Evolutionary conservation across 345 rosid species (phyloP).

Genomic region (Sisymbrium altissimum): DNA sequence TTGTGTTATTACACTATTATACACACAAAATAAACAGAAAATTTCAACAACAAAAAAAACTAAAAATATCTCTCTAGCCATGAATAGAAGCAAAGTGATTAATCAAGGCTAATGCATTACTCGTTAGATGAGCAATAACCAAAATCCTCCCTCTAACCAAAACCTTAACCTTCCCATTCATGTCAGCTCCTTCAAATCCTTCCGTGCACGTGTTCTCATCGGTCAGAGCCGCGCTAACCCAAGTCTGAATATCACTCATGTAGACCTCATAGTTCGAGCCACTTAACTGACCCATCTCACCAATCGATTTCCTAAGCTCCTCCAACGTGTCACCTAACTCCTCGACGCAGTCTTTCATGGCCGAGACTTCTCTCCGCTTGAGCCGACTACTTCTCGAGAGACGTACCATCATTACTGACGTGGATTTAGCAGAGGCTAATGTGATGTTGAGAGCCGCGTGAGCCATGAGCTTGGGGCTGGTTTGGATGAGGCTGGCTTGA

Average conservation of each 20-base stretch:
- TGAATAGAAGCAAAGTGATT: conserved; percentile 52
- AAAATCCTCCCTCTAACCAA: conserved; percentile 41
- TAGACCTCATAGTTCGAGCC: conserved; percentile 33
- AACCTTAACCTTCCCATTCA: conserved; percentile 41
- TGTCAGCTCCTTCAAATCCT: conserved; percentile 47
- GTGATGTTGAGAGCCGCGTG: conserved; percentile 64
- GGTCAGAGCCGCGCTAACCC: conserved; percentile 83
- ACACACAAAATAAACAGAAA: background rate
- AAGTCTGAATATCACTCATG: conserved; percentile 60
- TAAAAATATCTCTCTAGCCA: conserved; percentile 23
- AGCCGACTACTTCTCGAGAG: conserved; percentile 43
- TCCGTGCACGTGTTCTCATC: conserved; percentile 68
- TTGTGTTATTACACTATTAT: background rate
- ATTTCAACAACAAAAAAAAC: background rate
- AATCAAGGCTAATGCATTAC: conserved; percentile 76
- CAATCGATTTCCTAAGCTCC: conserved; percentile 51
- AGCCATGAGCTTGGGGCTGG: conserved; percentile 66
- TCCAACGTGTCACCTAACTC: conserved; percentile 55
- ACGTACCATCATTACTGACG: conserved; percentile 41
- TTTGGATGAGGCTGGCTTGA: conserved; percentile 55
- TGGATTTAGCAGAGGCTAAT: conserved; percentile 41
- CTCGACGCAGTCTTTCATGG: conserved; percentile 70
- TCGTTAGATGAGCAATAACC: conserved; percentile 55
- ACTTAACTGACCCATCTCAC: conserved; percentile 45
- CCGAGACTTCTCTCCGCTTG: conserved; percentile 46